These are phyloP conservation scores for Chloridella minuta DNA, from an alignment of 352 stramenopile genomes.

Conservation along the genomic window DNA sequence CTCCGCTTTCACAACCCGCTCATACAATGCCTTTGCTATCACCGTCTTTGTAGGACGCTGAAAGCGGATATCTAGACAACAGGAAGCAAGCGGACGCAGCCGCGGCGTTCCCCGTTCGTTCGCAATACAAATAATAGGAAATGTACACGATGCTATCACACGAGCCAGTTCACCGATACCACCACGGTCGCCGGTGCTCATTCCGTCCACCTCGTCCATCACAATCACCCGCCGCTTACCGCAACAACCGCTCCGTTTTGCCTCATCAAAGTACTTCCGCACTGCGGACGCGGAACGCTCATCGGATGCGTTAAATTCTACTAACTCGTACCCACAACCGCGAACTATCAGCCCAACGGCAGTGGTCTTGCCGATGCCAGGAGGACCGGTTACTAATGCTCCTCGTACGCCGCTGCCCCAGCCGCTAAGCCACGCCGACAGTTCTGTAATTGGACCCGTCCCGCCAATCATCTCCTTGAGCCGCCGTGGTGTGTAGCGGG, in stretches of 20 bases:
- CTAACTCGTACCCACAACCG: conserved; percentile 56
- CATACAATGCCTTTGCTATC: conserved; percentile 54
- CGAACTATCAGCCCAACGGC: conserved; percentile 58
- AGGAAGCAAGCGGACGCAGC: conserved; percentile 56
- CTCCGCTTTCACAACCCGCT: conserved; percentile 50
- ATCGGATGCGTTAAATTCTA: conserved; percentile 83
- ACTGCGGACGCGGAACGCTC: conserved; percentile 80
- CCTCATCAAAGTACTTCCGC: conserved; percentile 46
- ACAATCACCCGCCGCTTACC: conserved; percentile 44
- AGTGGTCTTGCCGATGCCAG: conserved; percentile 57
- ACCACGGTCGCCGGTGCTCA: conserved; percentile 72
- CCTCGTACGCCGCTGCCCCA: too few relatives aligned
- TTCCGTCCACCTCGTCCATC: conserved; percentile 98
- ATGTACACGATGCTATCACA: conserved; percentile 88
- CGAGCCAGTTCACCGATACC: conserved; percentile 86
- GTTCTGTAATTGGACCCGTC: too few relatives aligned
- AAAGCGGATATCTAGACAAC: conserved; percentile 82
- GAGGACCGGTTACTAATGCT: conserved; percentile 66
- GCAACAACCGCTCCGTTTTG: conserved; percentile 15
- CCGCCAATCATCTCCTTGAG: too few relatives aligned
- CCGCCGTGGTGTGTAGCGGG: too few relatives aligned
- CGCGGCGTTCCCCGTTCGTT: conserved; percentile 86
- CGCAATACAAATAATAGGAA: conserved; percentile 98
- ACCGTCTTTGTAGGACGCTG: conserved; percentile 57
- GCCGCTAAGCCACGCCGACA: too few relatives aligned